These are phyloP conservation scores for Rhizopogon vulgaris DNA, from an alignment of 768 basidiomycete genomes.

Conservation along the genomic window DNA sequence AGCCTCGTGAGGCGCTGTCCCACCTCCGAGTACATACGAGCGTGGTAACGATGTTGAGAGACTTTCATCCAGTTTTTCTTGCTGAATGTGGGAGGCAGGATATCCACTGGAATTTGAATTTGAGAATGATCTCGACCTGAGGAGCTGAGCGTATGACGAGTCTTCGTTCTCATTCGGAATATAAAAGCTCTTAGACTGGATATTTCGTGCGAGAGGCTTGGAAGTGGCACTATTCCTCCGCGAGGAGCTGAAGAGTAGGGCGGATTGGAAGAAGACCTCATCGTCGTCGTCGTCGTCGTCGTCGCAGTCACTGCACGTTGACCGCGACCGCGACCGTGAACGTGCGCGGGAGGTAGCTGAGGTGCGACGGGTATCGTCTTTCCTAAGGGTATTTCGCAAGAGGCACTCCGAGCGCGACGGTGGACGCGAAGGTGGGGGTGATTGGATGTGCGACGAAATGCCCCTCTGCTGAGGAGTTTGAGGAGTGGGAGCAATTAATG, in stretches of 20 bases:
- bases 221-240: constrained; percentile 18
- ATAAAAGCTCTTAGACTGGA: constrained; percentile 16
- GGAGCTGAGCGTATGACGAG: constrained; percentile 16
- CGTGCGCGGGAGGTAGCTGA: constrained; percentile 12
- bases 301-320: constrained; percentile 18
- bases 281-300: constrained; percentile 26
- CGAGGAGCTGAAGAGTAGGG: constrained; percentile 19
- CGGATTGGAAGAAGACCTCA: constrained; percentile 22
- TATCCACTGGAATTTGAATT: constrained; percentile 14
- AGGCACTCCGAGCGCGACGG: constrained; percentile 50
- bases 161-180: constrained; percentile 28
- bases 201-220: neutral
- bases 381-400: constrained; percentile 51
- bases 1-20: constrained; percentile 43
- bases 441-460: constrained; percentile 1
- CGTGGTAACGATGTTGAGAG: constrained; percentile 11
- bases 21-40: constrained; percentile 10
- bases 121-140: constrained; percentile 22
- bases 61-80: constrained; percentile 17
- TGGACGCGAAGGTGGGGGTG: constrained; percentile 27
- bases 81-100: constrained; percentile 5
- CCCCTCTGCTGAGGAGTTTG: constrained; percentile 9
- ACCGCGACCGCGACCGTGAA: constrained; percentile 16
- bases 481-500: constrained; percentile 16
- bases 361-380: constrained; percentile 35